Evolutionary conservation across 768 basidiomycete genomes (phyloP).

Genomic region (Tylopilus rubrobrunneus): DNA sequence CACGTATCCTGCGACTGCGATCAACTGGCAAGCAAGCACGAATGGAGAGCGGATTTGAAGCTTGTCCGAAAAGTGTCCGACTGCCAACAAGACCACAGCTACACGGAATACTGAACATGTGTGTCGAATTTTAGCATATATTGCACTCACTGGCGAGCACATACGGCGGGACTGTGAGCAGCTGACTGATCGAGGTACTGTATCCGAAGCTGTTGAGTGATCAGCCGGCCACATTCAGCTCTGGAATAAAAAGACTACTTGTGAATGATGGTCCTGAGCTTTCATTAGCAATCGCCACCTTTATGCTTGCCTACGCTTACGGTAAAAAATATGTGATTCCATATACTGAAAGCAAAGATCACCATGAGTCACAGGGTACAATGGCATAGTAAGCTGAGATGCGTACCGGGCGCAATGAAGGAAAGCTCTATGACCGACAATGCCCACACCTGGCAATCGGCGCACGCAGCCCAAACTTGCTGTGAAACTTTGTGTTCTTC

Average conservation of each 20-base stretch:
- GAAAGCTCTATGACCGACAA: background rate
- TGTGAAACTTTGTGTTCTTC: background rate
- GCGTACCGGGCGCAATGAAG: background rate
- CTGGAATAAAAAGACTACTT: background rate
- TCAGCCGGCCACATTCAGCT: no score
- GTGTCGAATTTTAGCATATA: no score
- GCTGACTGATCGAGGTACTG: background rate
- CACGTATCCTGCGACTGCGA: background rate
- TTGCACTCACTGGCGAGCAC: background rate
- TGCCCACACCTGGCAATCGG: constrained; percentile 5
- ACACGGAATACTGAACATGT: background rate
- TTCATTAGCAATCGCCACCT: background rate
- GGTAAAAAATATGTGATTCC: constrained; percentile 4
- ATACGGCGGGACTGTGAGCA: constrained; percentile 1
- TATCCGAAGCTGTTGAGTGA: background rate
- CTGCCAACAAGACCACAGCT: background rate
- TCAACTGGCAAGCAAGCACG: background rate
- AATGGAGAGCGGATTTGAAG: constrained; percentile 1
- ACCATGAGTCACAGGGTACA: background rate
- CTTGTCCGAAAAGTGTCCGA: constrained; percentile 1
- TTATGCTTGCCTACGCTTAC: background rate
- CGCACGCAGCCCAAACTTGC: background rate
- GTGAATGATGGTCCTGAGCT: constrained; percentile 4
- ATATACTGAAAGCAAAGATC: background rate
- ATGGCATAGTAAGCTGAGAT: background rate